These are phyloP conservation scores for Excoecaria cochinchinensis DNA, from an alignment of 345 rosid species.

Conservation along the genomic window DNA sequence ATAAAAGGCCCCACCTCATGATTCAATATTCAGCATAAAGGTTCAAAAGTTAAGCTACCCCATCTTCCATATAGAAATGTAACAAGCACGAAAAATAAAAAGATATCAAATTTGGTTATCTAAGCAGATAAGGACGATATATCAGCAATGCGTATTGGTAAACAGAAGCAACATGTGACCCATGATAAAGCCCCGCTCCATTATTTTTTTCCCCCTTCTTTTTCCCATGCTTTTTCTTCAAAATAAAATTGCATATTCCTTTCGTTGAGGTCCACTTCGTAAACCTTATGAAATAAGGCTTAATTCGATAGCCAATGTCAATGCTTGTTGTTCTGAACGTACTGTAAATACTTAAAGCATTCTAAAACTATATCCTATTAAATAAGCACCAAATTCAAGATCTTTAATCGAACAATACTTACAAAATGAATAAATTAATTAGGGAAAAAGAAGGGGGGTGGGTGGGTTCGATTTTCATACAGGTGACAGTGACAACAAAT, in stretches of 20 bases:
- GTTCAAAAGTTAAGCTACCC: background rate
- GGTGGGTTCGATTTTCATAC: too few species aligned
- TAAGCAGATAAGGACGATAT: background rate
- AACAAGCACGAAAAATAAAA: background rate
- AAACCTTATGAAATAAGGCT: conserved; percentile 21
- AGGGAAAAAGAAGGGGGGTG: background rate
- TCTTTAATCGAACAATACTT: background rate
- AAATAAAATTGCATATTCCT: too few species aligned
- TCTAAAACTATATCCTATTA: too few species aligned
- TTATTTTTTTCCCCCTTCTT: too few species aligned
- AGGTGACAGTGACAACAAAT: conserved; percentile 5
- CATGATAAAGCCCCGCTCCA: too few species aligned
- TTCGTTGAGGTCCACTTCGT: too few species aligned
- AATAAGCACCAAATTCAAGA: background rate
- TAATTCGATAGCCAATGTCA: background rate
- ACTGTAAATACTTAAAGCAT: too few species aligned
- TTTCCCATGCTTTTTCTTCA: too few species aligned
- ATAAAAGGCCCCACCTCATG: conserved; percentile 8
- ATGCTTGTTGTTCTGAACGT: too few species aligned
- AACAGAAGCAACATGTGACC: too few species aligned
- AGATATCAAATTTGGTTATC: conserved; percentile 5
- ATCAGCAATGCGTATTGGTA: too few species aligned
- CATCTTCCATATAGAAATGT: background rate
- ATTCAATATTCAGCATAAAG: background rate
- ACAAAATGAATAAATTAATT: background rate